Evolutionary conservation across 768 basidiomycete species (phyloP).

Genomic region (Suillus clintonianus): DNA sequence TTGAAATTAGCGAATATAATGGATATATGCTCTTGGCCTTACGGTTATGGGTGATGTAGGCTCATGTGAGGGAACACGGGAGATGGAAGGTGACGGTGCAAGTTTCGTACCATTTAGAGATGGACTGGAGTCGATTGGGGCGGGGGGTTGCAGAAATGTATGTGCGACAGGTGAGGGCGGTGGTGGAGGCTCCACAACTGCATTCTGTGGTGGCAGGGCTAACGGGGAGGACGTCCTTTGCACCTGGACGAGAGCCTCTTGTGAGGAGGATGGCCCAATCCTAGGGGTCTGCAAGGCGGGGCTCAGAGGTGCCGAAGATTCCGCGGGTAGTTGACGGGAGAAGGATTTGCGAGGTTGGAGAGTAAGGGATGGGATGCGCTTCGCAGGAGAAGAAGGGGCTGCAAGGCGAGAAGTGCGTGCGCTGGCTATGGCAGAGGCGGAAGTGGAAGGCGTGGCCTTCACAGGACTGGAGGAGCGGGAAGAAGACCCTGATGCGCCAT

Average conservation of each 20-base stretch:
- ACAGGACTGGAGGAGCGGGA: constrained; percentile 69
- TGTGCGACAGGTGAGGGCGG: constrained; percentile 17
- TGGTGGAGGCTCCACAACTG: constrained; percentile 29
- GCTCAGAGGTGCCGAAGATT: constrained; percentile 34
- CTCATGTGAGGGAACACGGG: constrained; percentile 4
- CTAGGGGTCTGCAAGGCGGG: constrained; percentile 34
- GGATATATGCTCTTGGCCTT: constrained; percentile 2
- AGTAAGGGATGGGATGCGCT: constrained; percentile 48
- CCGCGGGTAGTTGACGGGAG: constrained; percentile 43
- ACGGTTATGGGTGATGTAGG: constrained; percentile 30
- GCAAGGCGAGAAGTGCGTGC: constrained; percentile 31
- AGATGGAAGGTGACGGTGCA: not conserved
- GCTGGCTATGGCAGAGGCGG: constrained; percentile 29
- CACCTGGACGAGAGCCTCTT: constrained; percentile 15
- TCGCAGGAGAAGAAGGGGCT: constrained; percentile 54
- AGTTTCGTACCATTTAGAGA: constrained; percentile 12
- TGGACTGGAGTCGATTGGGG: constrained; percentile 16
- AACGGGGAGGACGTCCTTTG: constrained; percentile 42
- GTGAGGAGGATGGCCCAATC: constrained; percentile 29
- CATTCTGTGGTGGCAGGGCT: constrained; percentile 34
- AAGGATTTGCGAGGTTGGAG: constrained; percentile 54
- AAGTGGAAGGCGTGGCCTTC: constrained; percentile 40
- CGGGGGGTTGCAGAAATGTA: constrained; percentile 10
- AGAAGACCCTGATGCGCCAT: constrained; percentile 41
- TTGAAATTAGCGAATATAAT: constrained; percentile 13